Evolutionary conservation across 2,329 filamentous ascomycete genomes (phyloP), one percentile per base, ranked within the genome.

Genomic region (Chaetothyriales sp.): DNA sequence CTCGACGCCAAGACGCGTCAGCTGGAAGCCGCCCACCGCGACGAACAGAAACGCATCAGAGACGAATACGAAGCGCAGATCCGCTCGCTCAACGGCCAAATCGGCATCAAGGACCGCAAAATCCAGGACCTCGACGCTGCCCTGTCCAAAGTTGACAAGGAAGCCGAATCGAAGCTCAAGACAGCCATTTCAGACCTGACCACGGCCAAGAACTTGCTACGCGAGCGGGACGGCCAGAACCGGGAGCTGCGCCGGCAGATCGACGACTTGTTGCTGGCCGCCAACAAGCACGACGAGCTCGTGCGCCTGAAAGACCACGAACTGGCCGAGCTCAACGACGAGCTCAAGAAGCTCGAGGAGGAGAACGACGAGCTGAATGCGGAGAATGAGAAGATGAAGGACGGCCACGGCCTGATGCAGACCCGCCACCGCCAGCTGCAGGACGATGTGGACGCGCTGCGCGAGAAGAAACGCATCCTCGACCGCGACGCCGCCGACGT

Each of bases 261-360:
- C 50, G 78, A 85, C 0, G 83, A 95, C 59, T 73, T 98, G 18
- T 92, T 92, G 0, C 82, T 87, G 47, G 95, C 90, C 0, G 95
- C 90, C 0, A 94, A 89, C 0, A 88, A 89, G 63, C 97, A 95
- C 59, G 92, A 98, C 67, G 90, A 97, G 61, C 78, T 97, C 44
- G 85, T 98, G 20, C 80, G 89, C 20, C 83, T 86, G 54, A 98
- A 97, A 66, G 92, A 98, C 65, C 95, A 89, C 66, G 94, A 98
- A 64, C 73, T 98, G 18, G 78, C 84, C 0, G 77, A 97, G 46
- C 76, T 97, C 33, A 87, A 89, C 60, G 81, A 82, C 9, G 92
- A 98, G 65, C 80, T 89, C 57, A 86, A 85, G 65, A 87, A 84
- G 57, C 83, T 85, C 59, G 86, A 95, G 65, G 80, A 82, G 49